Evolutionary conservation across 345 rosid species (phyloP), one percentile per base, ranked within the genome.

Genomic region (Euphorbia tirucalli): DNA sequence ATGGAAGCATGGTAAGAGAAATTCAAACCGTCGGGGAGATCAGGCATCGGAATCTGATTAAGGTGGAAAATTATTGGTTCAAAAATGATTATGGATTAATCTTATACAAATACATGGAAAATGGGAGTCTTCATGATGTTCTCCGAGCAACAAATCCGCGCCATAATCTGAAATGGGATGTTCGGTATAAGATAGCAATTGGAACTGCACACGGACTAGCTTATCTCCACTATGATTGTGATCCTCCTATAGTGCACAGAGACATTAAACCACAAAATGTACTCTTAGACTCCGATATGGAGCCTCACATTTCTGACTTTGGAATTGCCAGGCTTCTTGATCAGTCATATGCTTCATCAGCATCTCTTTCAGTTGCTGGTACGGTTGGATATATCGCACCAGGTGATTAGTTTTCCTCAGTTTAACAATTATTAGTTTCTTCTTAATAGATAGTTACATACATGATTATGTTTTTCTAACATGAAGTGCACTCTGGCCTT

Each of bases 341-440:
- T 64, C 79, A 79, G 60, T 81, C 90, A n/a, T 76, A 85, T 10
- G 49, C 80, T 35, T 73, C 88, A 43, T 50, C 84, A 22, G 73
- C 56, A 52, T 68, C 78, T 37, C 22, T 19, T 6, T 43, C 80
- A 4, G 71, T 90, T 61, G 78, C 77, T 8, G 98, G 98, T 41
- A 93, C 98, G n/a, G 67, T 88, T n/a, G 98, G 96, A 19, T 90
- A 93, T 68, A 89, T 89, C 0, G 95, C 97, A 61, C 98, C 98
- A 69, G 96, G 98, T 90, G 78, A 58, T 50, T 61, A 28, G 39
- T 49, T 41, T 30, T 35, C 5, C 43, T 68, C 14, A 32, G 4
- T 60, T n/a, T 3, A 21, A 13, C 21, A 49, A 18, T 11, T 9
- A 2, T 19, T 25, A 41, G 14, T 46, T 16, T 24, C 5, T 41